Evolutionary conservation across 2,329 filamentous ascomycete genomes (phyloP).

Genomic region (Periconia macrospinosa): DNA sequence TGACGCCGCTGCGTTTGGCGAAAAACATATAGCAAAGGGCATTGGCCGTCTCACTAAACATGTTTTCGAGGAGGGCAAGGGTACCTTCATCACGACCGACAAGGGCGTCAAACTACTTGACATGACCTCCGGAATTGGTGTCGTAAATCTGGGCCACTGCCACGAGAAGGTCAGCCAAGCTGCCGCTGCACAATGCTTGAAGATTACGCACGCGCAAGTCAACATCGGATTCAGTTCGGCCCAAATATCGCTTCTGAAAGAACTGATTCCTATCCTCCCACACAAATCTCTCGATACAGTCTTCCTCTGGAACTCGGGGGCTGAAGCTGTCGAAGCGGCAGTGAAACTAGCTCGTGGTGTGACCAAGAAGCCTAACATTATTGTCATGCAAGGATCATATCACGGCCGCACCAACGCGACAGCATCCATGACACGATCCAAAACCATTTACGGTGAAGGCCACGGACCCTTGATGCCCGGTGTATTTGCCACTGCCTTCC

Average conservation of each 20-base stretch:
- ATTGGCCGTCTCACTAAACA: slow-evolving; percentile 35
- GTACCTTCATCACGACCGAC: slow-evolving; percentile 32
- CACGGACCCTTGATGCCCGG: slow-evolving; percentile 34
- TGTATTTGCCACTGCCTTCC: slow-evolving; percentile 32
- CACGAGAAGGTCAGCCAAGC: slow-evolving; percentile 35
- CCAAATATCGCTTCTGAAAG: slow-evolving; percentile 29
- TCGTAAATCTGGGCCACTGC: slow-evolving; percentile 33
- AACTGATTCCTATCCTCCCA: slow-evolving; percentile 31
- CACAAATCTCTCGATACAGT: slow-evolving; percentile 30
- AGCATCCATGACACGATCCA: slow-evolving; percentile 32
- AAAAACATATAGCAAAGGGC: slow-evolving; percentile 33
- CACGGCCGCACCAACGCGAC: slow-evolving; percentile 34
- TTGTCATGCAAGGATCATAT: slow-evolving; percentile 37
- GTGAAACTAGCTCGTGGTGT: slow-evolving; percentile 32
- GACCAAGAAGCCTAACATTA: slow-evolving; percentile 34
- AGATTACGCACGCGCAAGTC: slow-evolving; percentile 33
- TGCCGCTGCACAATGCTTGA: slow-evolving; percentile 31
- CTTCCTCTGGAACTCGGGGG: slow-evolving; percentile 35
- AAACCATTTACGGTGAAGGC: slow-evolving; percentile 34
- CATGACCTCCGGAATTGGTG: slow-evolving; percentile 31
- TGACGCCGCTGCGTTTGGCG: slow-evolving; percentile 28
- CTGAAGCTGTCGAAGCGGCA: slow-evolving; percentile 32
- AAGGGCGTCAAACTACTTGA: slow-evolving; percentile 35
- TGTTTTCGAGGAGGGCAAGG: slow-evolving; percentile 33
- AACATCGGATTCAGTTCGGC: slow-evolving; percentile 35